Evolutionary conservation across 1,284 basidiomycete genomes (phyloP).

Genomic region (Malassezia nana): DNA sequence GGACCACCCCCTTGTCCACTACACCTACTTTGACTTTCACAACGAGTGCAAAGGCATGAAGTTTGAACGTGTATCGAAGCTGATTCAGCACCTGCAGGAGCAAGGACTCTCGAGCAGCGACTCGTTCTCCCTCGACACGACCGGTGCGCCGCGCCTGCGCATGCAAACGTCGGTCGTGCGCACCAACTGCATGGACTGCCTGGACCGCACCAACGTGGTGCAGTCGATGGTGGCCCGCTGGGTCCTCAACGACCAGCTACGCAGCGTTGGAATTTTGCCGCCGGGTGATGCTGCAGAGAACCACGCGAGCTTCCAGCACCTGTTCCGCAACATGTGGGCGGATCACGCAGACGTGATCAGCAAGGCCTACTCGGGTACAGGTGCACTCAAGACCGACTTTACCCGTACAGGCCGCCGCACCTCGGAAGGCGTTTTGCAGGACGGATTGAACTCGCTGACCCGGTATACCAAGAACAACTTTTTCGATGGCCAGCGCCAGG

Average conservation of each 20-base stretch:
- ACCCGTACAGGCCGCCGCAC: constrained; percentile 75
- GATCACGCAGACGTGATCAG: constrained; percentile 90
- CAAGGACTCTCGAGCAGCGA: constrained; percentile 57
- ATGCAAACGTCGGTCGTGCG: constrained; percentile 51
- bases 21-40: constrained; percentile 97
- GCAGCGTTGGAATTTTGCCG: constrained; percentile 48
- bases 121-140: constrained; percentile 25
- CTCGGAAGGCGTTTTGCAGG: constrained; percentile 69
- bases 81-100: constrained; percentile 65
- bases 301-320: constrained; percentile 52
- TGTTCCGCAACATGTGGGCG: constrained; percentile 94
- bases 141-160: constrained; percentile 20
- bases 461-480: constrained; percentile 95
- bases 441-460: constrained; percentile 74
- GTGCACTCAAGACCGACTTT: constrained; percentile 92
- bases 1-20: constrained; percentile 62
- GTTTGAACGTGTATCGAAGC: constrained; percentile 78
- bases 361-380: constrained; percentile 84
- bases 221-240: constrained; percentile 53
- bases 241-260: constrained; percentile 61
- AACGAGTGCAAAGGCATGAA: constrained; percentile 89
- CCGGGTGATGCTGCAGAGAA: constrained; percentile 33
- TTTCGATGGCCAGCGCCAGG: constrained; percentile 81
- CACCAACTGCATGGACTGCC: constrained; percentile 70
- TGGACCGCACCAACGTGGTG: constrained; percentile 84